A percentile compares a stretch with the other conserved stretches of the same genome.
These are phyloP conservation scores for Buddleja alternifolia DNA, from an alignment of 257 asterid genomes.

Conservation along the genomic window DNA sequence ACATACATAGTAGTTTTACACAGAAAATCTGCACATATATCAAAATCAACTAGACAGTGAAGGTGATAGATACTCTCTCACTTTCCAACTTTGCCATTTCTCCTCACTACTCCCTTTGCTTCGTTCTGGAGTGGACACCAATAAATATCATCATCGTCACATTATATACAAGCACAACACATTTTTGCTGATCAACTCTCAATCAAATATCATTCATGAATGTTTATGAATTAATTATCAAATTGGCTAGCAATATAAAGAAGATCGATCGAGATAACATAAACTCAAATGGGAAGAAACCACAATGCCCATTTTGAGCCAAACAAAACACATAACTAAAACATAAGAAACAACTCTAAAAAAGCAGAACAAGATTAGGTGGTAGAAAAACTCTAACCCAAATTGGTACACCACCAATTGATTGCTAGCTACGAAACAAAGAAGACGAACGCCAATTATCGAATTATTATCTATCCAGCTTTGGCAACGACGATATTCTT, in stretches of 20 bases:
- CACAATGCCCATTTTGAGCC: neutral
- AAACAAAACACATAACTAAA: constrained; percentile 2
- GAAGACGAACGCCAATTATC: no score
- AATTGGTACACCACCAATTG: constrained; percentile 4
- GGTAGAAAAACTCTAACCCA: constrained; percentile 25
- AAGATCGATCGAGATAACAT: neutral
- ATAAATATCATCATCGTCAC: neutral
- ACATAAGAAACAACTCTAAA: constrained; percentile 18
- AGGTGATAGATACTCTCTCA: neutral
- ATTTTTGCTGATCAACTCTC: constrained; percentile 7
- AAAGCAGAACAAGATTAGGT: constrained; percentile 23
- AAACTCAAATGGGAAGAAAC: neutral
- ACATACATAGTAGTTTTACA: neutral
- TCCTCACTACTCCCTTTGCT: neutral
- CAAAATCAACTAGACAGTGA: neutral
- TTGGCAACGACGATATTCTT: constrained; percentile 37
- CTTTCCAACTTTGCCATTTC: neutral
- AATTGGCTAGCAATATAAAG: neutral
- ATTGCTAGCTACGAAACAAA: neutral
- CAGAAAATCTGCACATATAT: neutral
- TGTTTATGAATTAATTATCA: neutral
- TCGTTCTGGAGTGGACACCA: neutral
- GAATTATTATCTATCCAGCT: constrained; percentile 35
- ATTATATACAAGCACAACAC: constrained; percentile 1
- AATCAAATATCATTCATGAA: constrained; percentile 7